phyloP scores from a whole-genome alignment of 768 basidiomycete species.

The Lentinula sp. region DNA sequence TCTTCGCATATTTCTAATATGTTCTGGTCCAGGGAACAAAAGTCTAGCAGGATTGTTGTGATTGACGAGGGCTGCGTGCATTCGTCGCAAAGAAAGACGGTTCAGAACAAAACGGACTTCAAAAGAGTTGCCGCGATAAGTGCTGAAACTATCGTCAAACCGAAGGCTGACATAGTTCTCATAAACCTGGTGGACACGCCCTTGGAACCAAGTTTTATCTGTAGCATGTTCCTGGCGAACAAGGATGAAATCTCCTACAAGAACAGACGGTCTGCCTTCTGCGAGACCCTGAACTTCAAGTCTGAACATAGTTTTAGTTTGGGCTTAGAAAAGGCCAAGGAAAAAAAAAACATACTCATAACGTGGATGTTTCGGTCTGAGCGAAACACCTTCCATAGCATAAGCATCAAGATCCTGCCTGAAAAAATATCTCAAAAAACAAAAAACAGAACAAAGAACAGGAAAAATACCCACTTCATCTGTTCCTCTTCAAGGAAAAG shows the following conservation, averaged over 20 bases:
- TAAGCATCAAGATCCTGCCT: constrained; percentile 34
- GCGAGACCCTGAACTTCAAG: constrained; percentile 49
- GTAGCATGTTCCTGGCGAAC: constrained; percentile 19
- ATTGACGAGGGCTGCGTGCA: constrained; percentile 46
- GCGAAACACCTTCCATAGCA: constrained; percentile 26
- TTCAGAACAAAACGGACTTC: constrained; percentile 54
- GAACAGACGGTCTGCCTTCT: constrained; percentile 52
- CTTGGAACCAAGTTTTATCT: constrained; percentile 28
- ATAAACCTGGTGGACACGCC: constrained; percentile 43
- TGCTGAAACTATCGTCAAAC: constrained; percentile 40
- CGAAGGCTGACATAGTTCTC: constrained; percentile 36
- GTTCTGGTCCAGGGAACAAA: constrained; percentile 37
- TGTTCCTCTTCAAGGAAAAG: constrained; percentile 47
- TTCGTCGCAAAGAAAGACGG: constrained; percentile 44
- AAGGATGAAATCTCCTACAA: constrained; percentile 43
- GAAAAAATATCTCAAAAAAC: constrained; percentile 12
- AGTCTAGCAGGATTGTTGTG: constrained; percentile 31
- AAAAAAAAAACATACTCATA: constrained; percentile 34
- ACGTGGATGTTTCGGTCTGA: constrained; percentile 28
- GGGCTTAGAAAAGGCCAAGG: background rate
- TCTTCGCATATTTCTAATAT: constrained; percentile 14
- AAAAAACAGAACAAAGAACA: constrained; percentile 3
- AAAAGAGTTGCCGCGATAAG: constrained; percentile 31
- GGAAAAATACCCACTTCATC: constrained; percentile 27
- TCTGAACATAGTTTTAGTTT: constrained; percentile 18